These are phyloP conservation scores for Hypoxylon sp. DNA, from an alignment of 2,329 filamentous ascomycete species.

Conservation along the genomic window DNA sequence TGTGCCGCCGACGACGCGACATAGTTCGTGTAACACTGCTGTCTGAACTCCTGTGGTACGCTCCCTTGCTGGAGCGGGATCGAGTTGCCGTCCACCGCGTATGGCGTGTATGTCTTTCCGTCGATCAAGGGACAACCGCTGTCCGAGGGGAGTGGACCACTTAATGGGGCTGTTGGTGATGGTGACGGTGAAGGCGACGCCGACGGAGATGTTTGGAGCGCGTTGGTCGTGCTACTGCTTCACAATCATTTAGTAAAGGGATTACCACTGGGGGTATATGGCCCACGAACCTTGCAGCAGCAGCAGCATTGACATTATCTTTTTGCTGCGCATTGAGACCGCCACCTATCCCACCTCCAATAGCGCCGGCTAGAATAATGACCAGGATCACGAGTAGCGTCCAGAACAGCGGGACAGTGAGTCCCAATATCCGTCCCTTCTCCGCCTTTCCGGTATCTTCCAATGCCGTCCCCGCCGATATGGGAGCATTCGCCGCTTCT, in stretches of 20 bases:
- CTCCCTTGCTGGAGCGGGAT: slow-evolving; percentile 33
- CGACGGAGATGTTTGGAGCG: slow-evolving; percentile 4
- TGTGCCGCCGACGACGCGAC: slow-evolving; percentile 16
- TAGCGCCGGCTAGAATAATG: slow-evolving; percentile 38
- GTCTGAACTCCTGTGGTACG: slow-evolving; percentile 36
- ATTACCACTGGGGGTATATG: background rate
- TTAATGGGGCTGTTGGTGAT: slow-evolving; percentile 2
- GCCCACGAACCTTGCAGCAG: slow-evolving; percentile 21
- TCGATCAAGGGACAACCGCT: slow-evolving; percentile 39
- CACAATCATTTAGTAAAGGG: background rate
- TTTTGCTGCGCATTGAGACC: slow-evolving; percentile 33
- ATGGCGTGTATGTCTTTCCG: slow-evolving; percentile 34
- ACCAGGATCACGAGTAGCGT: slow-evolving; percentile 32
- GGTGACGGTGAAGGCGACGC: background rate
- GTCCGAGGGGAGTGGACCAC: slow-evolving; percentile 33
- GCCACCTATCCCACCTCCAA: slow-evolving; percentile 40
- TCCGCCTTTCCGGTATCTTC: slow-evolving; percentile 1
- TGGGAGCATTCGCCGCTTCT: background rate
- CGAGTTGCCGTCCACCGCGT: slow-evolving; percentile 38
- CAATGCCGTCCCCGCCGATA: slow-evolving; percentile 1
- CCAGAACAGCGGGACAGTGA: slow-evolving; percentile 42
- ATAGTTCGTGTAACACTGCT: slow-evolving; percentile 42
- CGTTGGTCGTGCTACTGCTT: slow-evolving; percentile 3
- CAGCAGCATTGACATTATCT: slow-evolving; percentile 19
- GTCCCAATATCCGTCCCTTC: slow-evolving; percentile 34